Conservation (phyloP, 495 filamentous ascomycete genomes). For the Aspergillus incahuasiensis region DNA sequence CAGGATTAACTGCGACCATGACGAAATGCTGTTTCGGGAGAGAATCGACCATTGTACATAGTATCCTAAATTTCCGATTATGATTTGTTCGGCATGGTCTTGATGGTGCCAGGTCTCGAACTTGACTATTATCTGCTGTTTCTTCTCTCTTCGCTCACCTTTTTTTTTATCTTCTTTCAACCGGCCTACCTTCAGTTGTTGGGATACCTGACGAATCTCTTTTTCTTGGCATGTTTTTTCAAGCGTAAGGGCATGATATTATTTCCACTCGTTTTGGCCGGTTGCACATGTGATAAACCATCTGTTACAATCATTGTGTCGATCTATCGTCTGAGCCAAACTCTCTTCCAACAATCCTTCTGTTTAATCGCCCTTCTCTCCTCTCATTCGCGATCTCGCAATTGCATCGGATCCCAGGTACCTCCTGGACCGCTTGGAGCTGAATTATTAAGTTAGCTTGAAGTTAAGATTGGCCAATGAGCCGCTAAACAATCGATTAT, state of each 20-base stretch:
- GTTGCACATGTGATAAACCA: conserved; percentile 22
- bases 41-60: conserved; percentile 25
- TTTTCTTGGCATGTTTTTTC: conserved; percentile 28
- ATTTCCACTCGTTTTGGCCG: conserved; percentile 36
- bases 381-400: conserved; percentile 5
- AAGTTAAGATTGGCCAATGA: conserved; percentile 7
- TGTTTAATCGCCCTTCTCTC: conserved; percentile 16
- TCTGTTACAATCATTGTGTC: conserved; percentile 17
- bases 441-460: conserved; percentile 10
- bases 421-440: conserved; percentile 4
- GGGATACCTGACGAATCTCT: conserved; percentile 43
- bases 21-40: conserved; percentile 14
- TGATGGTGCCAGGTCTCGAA: conserved; percentile 14
- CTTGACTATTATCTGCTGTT: conserved; percentile 6
- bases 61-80: conserved; percentile 12
- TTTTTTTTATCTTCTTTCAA: conserved; percentile 19
- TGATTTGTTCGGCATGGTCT: conserved; percentile 23
- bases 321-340: conserved; percentile 14
- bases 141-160: conserved; percentile 17
- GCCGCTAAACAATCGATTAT: conserved; percentile 15
- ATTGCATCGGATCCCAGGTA: conserved; percentile 7
- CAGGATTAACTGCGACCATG: conserved; percentile 24
- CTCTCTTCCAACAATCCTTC: conserved; percentile 16
- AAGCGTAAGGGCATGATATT: conserved; percentile 35
- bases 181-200: conserved; percentile 18